A percentile compares a stretch with the other conserved stretches of the same genome.
These are phyloP conservation scores for Eimeria acervulina DNA, from an alignment of 169 alveolate genomes.

Conservation along the genomic window DNA sequence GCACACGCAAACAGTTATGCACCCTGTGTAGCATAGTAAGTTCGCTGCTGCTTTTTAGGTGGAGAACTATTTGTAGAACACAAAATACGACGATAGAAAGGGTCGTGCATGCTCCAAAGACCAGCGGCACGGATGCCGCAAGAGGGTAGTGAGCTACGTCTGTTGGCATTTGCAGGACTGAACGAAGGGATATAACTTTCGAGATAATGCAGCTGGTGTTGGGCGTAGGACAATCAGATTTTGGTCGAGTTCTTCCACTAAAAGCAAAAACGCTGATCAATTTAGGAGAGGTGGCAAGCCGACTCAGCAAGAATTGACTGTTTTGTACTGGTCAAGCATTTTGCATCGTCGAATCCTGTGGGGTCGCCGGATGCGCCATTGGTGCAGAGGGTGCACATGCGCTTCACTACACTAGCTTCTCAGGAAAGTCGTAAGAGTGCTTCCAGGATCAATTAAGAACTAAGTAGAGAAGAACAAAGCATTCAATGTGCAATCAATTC, in stretches of 20 bases:
- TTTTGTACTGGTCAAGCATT: not conserved
- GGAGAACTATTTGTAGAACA: constrained; percentile 18
- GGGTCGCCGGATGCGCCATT: constrained; percentile 17
- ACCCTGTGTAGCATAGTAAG: constrained; percentile 70
- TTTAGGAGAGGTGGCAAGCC: not conserved
- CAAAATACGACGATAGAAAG: constrained; percentile 49
- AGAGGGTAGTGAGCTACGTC: constrained; percentile 66
- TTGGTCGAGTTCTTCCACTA: not conserved
- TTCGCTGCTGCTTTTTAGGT: constrained; percentile 60
- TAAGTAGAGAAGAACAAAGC: not conserved
- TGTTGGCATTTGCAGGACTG: constrained; percentile 11
- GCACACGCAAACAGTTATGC: constrained; percentile 60
- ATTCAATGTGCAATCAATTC: not conserved
- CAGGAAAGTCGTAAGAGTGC: not conserved
- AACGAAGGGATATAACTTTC: not conserved
- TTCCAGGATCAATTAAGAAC: not conserved
- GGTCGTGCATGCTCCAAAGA: constrained; percentile 48
- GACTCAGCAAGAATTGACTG: not conserved
- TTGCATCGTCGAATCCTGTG: not conserved
- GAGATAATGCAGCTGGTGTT: not conserved
- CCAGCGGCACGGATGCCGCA: constrained; percentile 51
- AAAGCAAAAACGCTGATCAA: not conserved
- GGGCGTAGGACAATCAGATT: not conserved
- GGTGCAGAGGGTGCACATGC: constrained; percentile 19
- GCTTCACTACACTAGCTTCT: not conserved